Base-by-base conservation (phyloP, 352 stramenopile species). In the Pythium graminicola region DNA sequence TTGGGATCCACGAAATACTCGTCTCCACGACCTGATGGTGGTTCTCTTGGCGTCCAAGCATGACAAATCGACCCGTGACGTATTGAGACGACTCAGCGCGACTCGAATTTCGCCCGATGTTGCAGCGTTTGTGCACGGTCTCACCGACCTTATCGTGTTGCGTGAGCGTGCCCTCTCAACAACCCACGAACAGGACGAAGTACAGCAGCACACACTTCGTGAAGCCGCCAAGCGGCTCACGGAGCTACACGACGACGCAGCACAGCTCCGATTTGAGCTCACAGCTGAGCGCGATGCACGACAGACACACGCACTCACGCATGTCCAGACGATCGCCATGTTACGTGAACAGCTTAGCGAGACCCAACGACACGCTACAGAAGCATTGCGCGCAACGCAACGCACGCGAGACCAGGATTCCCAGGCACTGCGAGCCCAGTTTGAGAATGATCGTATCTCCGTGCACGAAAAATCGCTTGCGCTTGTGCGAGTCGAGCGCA, bases 181-280 rank as follows among this genome's bases (percentile, higher is more conserved):
- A 9, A 83, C 64, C 29, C 61, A 64, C 9, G 79, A 90, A 36
- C 76, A 90, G 53, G 71, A 83, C 61, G 76, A 77, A 23, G 46
- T 40, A 16, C 53, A 60, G 13, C 55, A 57, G 0, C 36, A 51
- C 9, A 60, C 42, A 27, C 50, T 86, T 19, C 61, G 70, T 13
- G 76, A 86, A 24, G 73, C 70, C n/a, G 55, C 69, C 20, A 35
- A 81, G 45, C 74, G 74, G 6, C 65, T 90, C 32, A 70, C 72
- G 14, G 79, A 90, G 29, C 54, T 62, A 6, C 71, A 86, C 39
- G 73, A 88, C 57, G 76, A 90, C 47, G 59, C 71, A 9, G 69
- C 70, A 36, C 79, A 88, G 54, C 60, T 86, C 10, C 51, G 51
- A 17, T 85, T 86, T 32, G 79, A 90, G 47, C 71, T 90, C 4